Percentiles rank a stretch among this genome's conserved stretches.
These are phyloP conservation scores for Dactylellina parvicollis DNA, from an alignment of 2,329 filamentous ascomycete species.

Conservation along the genomic window DNA sequence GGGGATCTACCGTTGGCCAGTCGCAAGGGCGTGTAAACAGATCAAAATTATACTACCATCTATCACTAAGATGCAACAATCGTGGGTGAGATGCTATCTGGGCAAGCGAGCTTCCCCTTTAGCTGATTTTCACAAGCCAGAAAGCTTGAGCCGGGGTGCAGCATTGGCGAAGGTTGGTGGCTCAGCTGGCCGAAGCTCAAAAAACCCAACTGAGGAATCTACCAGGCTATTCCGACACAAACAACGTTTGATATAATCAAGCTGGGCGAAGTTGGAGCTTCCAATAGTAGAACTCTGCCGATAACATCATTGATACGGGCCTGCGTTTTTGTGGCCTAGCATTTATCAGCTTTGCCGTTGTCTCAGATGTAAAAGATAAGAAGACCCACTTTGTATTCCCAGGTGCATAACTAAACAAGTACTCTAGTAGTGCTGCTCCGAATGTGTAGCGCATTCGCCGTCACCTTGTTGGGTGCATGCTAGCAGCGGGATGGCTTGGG, in stretches of 20 bases:
- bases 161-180: background rate
- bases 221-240: background rate
- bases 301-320: conserved; percentile 14
- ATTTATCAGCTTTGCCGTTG: background rate
- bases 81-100: background rate
- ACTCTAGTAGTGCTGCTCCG: no score
- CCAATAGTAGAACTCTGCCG: conserved; percentile 26
- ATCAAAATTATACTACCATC: no score
- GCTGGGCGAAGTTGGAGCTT: conserved; percentile 1
- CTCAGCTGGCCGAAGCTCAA: background rate
- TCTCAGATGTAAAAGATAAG: background rate
- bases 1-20: no score
- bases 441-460: no score
- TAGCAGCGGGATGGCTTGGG: background rate
- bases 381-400: background rate
- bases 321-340: background rate
- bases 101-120: background rate
- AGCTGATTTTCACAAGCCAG: conserved; percentile 1
- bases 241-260: background rate
- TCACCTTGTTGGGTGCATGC: background rate
- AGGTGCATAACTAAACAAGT: no score
- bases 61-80: no score
- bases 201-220: no score
- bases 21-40: no score
- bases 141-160: conserved; percentile 4